Conservation (phyloP, 768 basidiomycete genomes). For the Russula brevipes region DNA sequence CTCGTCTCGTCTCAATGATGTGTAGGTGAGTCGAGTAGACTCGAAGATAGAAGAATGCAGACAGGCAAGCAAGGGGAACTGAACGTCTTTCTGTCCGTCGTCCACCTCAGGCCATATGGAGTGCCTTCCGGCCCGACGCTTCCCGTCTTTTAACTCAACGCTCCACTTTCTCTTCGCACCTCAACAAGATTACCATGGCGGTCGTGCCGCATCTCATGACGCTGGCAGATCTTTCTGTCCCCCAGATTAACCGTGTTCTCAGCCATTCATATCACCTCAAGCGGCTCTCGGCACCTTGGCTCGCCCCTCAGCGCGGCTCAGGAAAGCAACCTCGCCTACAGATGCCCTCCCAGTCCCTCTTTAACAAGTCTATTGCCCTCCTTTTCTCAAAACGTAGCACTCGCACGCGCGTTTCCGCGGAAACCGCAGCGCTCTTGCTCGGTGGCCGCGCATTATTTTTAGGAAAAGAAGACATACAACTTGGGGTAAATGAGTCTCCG, state of each 20-base stretch:
- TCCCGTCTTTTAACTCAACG: no score
- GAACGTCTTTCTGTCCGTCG: no score
- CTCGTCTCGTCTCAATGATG: background rate
- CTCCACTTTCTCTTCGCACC: background rate
- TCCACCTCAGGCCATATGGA: no score
- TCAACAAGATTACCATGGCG: conserved; percentile 5
- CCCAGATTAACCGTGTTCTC: conserved; percentile 66
- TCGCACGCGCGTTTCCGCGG: conserved; percentile 82
- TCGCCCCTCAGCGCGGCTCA: conserved; percentile 44
- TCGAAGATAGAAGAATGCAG: background rate
- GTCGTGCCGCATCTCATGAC: conserved; percentile 72
- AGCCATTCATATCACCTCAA: conserved; percentile 62
- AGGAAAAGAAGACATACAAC: conserved; percentile 84
- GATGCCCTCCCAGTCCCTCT: conserved; percentile 68
- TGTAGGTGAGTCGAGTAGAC: background rate
- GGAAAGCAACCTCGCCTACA: conserved; percentile 37
- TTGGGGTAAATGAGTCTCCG: conserved; percentile 89
- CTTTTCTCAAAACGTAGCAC: conserved; percentile 93
- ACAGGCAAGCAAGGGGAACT: no score
- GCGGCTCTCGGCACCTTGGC: conserved; percentile 58
- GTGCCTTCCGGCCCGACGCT: no score
- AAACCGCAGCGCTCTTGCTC: conserved; percentile 72
- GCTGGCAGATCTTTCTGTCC: conserved; percentile 76
- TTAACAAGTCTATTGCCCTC: conserved; percentile 80
- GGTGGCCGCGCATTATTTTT: conserved; percentile 91